Base-by-base conservation (phyloP, 257 asterid species). In the Plectranthus barbatus region DNA sequence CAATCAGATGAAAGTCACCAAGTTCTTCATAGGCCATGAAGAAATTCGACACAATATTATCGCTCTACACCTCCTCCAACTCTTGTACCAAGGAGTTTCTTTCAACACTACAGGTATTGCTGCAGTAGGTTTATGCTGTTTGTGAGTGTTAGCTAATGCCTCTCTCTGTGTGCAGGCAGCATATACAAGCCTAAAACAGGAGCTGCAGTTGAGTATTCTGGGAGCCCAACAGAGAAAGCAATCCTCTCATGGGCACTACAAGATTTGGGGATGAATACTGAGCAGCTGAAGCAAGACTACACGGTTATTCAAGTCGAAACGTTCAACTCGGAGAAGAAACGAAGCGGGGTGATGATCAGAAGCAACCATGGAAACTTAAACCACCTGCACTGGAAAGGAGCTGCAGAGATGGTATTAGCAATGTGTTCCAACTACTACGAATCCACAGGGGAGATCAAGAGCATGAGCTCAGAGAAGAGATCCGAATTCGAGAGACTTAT, bases 361-460 rank as follows among this genome's bases (percentile, higher is more conserved):
- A 72, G 56, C 63, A 55, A 70, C 7, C 17, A 45, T 0, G 67
- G 56, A 9, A 45, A 62, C 46, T 26, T 56, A 44, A 26, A 40
- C 3, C 70, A 78, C 56, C 64, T 72, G 51, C 96, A 83, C 29
- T 71, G 80, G 81, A 85, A 78, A 57, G 96, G 90, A 34, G 84
- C 82, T 15, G 81, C 87, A 36, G 89, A 83, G 74, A 72, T 64
- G 79, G 78, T 88, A 19, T 67, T 88, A 24, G 70, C 73, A 53
- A 72, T 63, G 75, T 81, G 91, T 51, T 75, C 90, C 6, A 56
- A 55, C 42, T 83, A 76, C 67, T 75, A 75, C 18, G 75, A 75
- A 51, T 23, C 11, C 13, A 36, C 37, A 0, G 82, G 90, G 8
- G 60, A 68, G 45, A 45, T 71, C 55, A 65, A 67, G 66, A 41